A percentile compares a stretch with the other conserved stretches of the same genome.
phyloP scores from a whole-genome alignment of 176 grass and related monocot species.

The Cocos nucifera region DNA sequence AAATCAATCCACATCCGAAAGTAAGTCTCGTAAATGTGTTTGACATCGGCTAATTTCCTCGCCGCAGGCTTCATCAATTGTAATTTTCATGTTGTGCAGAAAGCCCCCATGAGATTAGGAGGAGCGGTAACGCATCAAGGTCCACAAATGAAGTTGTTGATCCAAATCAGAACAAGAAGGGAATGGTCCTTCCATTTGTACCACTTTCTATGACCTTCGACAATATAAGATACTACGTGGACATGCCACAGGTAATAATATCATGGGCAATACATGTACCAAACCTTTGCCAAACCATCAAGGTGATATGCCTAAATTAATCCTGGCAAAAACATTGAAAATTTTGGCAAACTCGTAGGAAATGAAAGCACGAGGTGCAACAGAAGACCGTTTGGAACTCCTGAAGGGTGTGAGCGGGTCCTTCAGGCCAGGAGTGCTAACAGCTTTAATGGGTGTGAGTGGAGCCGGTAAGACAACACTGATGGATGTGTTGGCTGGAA shows the following conservation, averaged over 20 bases:
- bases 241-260: constrained; percentile 74
- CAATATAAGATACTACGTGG: constrained; percentile 71
- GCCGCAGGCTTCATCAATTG: no score
- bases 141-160: constrained; percentile 27
- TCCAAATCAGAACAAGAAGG: constrained; percentile 27
- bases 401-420: constrained; percentile 80
- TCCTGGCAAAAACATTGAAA: no score
- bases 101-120: background rate
- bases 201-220: constrained; percentile 79
- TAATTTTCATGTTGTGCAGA: constrained; percentile 1
- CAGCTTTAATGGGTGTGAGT: constrained; percentile 92
- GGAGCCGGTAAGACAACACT: constrained; percentile 89
- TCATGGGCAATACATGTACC: no score
- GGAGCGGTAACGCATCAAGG: constrained; percentile 15
- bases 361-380: constrained; percentile 82
- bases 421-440: constrained; percentile 88
- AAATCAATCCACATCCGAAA: no score
- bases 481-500: constrained; percentile 95
- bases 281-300: no score
- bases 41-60: no score
- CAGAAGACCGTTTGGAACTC: constrained; percentile 56
- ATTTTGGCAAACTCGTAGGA: constrained; percentile 33
- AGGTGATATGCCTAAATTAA: no score
- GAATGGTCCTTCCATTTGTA: constrained; percentile 87
- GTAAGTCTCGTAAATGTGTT: no score